Conservation (phyloP, 192 early-diverging fungal species). For the Backusella tuberculispora region DNA sequence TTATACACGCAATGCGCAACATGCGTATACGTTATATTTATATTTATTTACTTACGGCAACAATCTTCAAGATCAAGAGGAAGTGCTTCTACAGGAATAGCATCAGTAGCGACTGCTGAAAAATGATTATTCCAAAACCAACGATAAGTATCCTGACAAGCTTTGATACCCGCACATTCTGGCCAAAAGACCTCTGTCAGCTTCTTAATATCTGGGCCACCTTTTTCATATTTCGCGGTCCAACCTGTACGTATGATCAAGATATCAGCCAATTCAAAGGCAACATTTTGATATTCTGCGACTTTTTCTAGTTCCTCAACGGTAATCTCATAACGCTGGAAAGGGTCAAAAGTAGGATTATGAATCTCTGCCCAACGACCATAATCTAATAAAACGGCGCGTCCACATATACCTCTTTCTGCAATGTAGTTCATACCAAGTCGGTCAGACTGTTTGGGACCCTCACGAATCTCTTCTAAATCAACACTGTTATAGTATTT, state of each 20-base stretch:
- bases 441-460: neutral
- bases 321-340: constrained; percentile 22
- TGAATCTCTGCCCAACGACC: constrained; percentile 26
- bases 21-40: neutral
- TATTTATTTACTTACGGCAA: constrained; percentile 23
- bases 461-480: neutral
- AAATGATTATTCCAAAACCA: constrained; percentile 40
- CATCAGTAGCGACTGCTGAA: constrained; percentile 31
- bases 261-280: constrained; percentile 32
- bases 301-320: constrained; percentile 27
- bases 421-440: constrained; percentile 39
- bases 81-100: constrained; percentile 27
- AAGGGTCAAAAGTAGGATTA: constrained; percentile 25
- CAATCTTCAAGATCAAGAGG: constrained; percentile 11
- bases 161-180: constrained; percentile 28
- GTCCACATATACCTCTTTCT: constrained; percentile 28
- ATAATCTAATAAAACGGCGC: constrained; percentile 36
- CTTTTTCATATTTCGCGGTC: constrained; percentile 21
- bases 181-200: neutral
- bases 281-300: constrained; percentile 23
- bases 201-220: neutral
- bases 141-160: constrained; percentile 28
- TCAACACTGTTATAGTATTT: constrained; percentile 29
- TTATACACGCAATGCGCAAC: neutral
- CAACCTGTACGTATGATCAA: constrained; percentile 33